Percentiles rank a stretch among this genome's conserved stretches.
Conservation (phyloP, 805 yeast genomes). For the Saturnispora diversa region DNA sequence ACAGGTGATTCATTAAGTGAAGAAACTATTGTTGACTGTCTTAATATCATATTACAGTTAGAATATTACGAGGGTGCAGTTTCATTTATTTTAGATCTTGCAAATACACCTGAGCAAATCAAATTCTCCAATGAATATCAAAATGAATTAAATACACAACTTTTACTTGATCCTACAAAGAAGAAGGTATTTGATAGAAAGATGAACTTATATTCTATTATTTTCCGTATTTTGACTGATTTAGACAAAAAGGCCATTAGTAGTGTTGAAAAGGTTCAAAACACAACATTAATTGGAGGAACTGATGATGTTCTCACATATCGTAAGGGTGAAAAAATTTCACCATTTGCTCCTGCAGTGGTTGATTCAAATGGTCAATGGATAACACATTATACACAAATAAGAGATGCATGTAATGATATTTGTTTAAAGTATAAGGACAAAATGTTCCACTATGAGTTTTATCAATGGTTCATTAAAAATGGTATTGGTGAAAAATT, state of each 20-base stretch:
- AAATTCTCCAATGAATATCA: constrained; percentile 51
- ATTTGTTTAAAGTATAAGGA: constrained; percentile 70
- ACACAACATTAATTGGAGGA: constrained; percentile 15
- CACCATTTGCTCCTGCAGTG: constrained; percentile 16
- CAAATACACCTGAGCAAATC: constrained; percentile 57
- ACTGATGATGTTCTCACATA: constrained; percentile 7
- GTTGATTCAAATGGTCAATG: constrained; percentile 29
- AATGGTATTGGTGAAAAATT: constrained; percentile 73
- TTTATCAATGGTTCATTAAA: constrained; percentile 85
- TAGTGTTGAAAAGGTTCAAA: constrained; percentile 26
- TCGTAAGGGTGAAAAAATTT: constrained; percentile 1
- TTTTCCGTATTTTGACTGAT: constrained; percentile 67
- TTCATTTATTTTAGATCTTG: constrained; percentile 69
- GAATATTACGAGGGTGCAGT: constrained; percentile 82
- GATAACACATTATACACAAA: constrained; percentile 44
- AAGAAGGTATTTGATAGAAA: constrained; percentile 45
- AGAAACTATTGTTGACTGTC: constrained; percentile 76
- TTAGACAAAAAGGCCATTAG: constrained; percentile 58
- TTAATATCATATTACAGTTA: constrained; percentile 66
- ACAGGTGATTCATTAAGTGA: constrained; percentile 70
- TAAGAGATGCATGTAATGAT: constrained; percentile 66
- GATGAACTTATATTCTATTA: constrained; percentile 54
- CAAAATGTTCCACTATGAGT: constrained; percentile 80
- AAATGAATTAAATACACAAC: constrained; percentile 28
- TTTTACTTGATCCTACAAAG: constrained; percentile 40